Evolutionary conservation across 371 early-diverging fungal species (phyloP), one percentile per base, ranked within the genome.

Genomic region (Rhizopus stolonifer): DNA sequence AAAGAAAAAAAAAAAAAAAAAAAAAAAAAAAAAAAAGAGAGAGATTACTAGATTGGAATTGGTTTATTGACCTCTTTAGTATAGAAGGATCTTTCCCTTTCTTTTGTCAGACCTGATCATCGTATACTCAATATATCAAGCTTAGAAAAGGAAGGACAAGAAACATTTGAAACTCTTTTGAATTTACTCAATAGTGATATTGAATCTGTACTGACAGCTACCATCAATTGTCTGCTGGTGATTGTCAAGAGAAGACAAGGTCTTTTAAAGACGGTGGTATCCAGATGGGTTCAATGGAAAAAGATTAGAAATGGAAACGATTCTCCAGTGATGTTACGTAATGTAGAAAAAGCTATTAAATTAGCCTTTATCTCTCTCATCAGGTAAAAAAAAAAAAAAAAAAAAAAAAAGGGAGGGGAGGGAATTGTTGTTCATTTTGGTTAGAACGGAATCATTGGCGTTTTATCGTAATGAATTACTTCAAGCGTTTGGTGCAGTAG

Each of bases 291-390:
- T 3, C 26, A 44, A 31, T 70, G 74, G 67, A 56, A 38, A 23
- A 61, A 66, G 15, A 47, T 56, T 3, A 67, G 55, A 13, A 57
- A 67, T 22, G 46, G 62, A 8, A 54, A 65, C 1, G 54, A 65
- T 19, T 65, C 70, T 2, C 44, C 74, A n/a, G 60, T 67, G 1
- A 66, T 72, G 53, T 54, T 66, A 34, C 60, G 67, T 48, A 77
- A 67, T 44, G 69, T 77, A 0, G 69, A 72, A 29, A 78, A 77
- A 34, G 43, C 67, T 1, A 56, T 81, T 14, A 67, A 70, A 46
- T 44, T 77, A 9, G 68, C 67, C 7, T 60, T 81, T 39, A 47
- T 69, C 10, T 58, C 79, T 26, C 32, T 81, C 10, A 74, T 81
- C 32, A 63, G 72, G 80, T 74, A 67, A 46, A 29, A 0, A 22